phyloP scores from a whole-genome alignment of 225 moss, liverwort and hornwort species.

The Polytrichum formosum region DNA sequence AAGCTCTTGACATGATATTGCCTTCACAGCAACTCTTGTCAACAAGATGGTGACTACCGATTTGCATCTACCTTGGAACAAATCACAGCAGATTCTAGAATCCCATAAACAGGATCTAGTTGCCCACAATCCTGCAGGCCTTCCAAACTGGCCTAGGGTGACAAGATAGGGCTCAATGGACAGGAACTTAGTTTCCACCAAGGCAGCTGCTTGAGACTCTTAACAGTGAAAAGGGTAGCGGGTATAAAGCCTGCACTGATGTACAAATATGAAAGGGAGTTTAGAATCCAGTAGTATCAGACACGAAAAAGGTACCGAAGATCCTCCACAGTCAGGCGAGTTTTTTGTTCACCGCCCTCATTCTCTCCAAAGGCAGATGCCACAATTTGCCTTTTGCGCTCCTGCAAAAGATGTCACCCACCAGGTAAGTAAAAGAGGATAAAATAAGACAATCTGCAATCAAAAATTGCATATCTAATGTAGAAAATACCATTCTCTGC shows the following conservation, averaged over 20 bases:
- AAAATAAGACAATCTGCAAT: no score
- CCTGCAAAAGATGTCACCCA: conserved; percentile 35
- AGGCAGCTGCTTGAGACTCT: background rate
- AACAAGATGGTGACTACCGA: conserved; percentile 12
- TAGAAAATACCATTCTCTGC: no score
- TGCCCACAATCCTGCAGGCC: conserved; percentile 8
- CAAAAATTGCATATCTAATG: no score
- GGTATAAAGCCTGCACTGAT: conserved; percentile 13
- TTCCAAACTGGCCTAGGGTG: conserved; percentile 5
- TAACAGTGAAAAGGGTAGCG: background rate
- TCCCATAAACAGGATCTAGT: background rate
- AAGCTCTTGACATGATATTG: background rate
- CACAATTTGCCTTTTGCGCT: conserved; percentile 85
- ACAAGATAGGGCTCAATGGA: conserved; percentile 9
- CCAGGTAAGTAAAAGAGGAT: no score
- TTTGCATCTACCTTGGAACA: conserved; percentile 1
- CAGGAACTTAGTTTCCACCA: conserved; percentile 4
- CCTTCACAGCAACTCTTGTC: conserved; percentile 3
- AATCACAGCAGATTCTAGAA: background rate
- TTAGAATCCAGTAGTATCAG: conserved; percentile 13
- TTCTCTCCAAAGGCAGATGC: conserved; percentile 92
- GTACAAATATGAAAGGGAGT: conserved; percentile 5
- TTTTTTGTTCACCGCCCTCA: conserved; percentile 67
- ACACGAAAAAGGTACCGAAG: conserved; percentile 75
- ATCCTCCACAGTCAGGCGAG: conserved; percentile 74